Conservation (phyloP, 75 land plant genomes). For the Isoetes taiwanensis region DNA sequence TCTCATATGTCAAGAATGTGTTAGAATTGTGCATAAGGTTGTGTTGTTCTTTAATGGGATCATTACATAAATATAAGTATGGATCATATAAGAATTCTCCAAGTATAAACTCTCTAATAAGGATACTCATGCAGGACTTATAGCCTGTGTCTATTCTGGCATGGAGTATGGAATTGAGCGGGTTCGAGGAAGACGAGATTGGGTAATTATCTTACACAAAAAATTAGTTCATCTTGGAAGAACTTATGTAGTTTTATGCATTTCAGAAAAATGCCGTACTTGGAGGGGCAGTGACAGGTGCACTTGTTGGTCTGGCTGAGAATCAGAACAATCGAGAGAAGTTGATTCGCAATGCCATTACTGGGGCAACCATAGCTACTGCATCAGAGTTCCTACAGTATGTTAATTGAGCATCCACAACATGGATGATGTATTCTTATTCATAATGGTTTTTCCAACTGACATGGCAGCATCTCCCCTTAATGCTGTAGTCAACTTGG, state of each 20-base stretch:
- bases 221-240: too few relatives aligned
- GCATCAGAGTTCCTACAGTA: conserved; percentile 53
- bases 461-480: too few relatives aligned
- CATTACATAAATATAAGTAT: too few relatives aligned
- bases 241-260: too few relatives aligned
- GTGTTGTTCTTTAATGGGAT: too few relatives aligned
- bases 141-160: conserved; percentile 80
- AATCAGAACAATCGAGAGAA: conserved; percentile 33
- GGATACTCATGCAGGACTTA: conserved; percentile 33
- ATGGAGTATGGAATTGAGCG: conserved; percentile 69
- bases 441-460: too few relatives aligned
- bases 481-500: too few relatives aligned
- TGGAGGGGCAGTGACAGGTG: conserved; percentile 67
- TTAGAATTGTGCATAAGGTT: too few relatives aligned
- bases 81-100: too few relatives aligned
- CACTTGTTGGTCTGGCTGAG: conserved; percentile 34
- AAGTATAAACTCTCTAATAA: background rate
- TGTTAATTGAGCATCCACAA: conserved; percentile 16
- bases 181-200: conserved; percentile 69
- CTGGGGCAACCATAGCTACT: conserved; percentile 77
- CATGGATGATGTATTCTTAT: too few relatives aligned
- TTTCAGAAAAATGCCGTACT: conserved; percentile 77
- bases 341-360: conserved; percentile 47
- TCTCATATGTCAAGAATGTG: too few relatives aligned
- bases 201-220: conserved; percentile 48